These are phyloP conservation scores for Fusarium xyrophilum DNA, from an alignment of 2,329 filamentous ascomycete genomes.

Conservation along the genomic window DNA sequence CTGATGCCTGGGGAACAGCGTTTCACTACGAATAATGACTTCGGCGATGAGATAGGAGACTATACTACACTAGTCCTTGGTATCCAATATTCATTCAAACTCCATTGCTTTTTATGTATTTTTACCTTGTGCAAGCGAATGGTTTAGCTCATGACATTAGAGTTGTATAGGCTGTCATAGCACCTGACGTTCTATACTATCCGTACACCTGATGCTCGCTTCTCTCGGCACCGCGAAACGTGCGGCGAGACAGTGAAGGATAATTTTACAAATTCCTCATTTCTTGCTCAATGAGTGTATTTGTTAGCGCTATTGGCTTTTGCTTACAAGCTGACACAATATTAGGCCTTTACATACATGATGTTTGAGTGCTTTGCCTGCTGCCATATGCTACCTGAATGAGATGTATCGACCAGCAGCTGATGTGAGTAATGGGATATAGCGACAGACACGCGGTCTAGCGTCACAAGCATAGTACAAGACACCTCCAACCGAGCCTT, in stretches of 20 bases:
- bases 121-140: not conserved
- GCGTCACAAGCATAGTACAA: not conserved
- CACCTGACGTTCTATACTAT: not conserved
- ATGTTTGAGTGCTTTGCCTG: conserved; percentile 23
- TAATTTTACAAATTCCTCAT: not conserved
- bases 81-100: not conserved
- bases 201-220: not conserved
- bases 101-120: conserved; percentile 6
- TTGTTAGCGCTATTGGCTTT: not conserved
- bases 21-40: conserved; percentile 19
- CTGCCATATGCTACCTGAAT: conserved; percentile 14
- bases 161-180: not conserved
- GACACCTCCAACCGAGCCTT: not conserved
- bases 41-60: not conserved
- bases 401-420: not conserved
- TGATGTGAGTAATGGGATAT: not conserved
- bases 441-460: not conserved
- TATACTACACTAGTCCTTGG: not conserved
- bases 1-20: conserved; percentile 22
- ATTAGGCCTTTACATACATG: conserved; percentile 24
- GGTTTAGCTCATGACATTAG: not conserved
- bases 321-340: not conserved
- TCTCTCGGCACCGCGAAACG: not conserved
- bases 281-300: not conserved
- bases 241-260: not conserved